Evolutionary conservation across 208 protist species (phyloP), one percentile per base, ranked within the genome.

Genomic region (Leishmania major): DNA sequence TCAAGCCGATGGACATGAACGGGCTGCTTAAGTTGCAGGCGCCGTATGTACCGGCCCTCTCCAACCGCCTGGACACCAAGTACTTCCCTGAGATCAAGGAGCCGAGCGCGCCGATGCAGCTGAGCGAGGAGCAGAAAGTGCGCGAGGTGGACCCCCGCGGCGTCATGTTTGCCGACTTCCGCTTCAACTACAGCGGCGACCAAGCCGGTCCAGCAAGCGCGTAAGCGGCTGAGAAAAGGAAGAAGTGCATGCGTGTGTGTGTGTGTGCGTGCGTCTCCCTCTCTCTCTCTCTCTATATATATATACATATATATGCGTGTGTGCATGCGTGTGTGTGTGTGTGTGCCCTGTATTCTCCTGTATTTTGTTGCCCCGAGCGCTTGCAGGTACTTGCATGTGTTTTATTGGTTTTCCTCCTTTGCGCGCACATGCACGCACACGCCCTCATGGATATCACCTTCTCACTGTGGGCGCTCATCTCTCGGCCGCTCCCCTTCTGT

Each of bases 31-130:
- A 89, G 72, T 78, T 86, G 66, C 83, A 76, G 70, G 93, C 96
- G 1, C 88, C 90, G 10, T 97, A 94, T 86, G 67, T 91, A 11
- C 96, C 96, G 15, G 76, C 87, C 59, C 82, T 98, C 73, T 88
- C 87, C 8, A 91, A 91, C 77, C 88, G 89, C 3, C 87, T 97
- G 51, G 96, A 98, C 85, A 98, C 96, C 15, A 78, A 87, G 3
- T 97, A 98, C 90, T 98, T 98, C 72, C 93, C 93, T 28, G 88
- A 95, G 55, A 91, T 98, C 62, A 88, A 96, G 69, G 90, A 94
- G 59, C 57, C 82, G 80, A 81, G 64, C 73, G 57, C 84, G 66
- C 73, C 81, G 72, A 55, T 80, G 78, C 87, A 86, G 53, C 81
- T 76, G 71, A 84, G 79, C 74, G 90, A 95, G 13, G 89, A 94